These are phyloP conservation scores for Termitomyces sp. DNA, from an alignment of 768 basidiomycete species.

Conservation along the genomic window DNA sequence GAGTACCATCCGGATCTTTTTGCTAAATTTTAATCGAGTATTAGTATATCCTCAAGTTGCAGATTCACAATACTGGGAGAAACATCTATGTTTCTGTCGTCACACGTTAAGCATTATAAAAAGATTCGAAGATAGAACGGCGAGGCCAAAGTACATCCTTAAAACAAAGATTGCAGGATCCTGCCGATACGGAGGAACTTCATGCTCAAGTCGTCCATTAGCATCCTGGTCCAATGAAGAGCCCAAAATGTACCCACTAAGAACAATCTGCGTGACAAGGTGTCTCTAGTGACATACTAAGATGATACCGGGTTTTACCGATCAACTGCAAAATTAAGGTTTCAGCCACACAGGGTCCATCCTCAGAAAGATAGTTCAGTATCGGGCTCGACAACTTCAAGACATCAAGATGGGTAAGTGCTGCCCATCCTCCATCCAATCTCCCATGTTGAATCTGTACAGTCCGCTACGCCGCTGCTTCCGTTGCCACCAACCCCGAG, in stretches of 20 bases:
- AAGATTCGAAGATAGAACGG: no score
- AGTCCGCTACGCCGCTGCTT: conserved; percentile 94
- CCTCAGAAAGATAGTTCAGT: conserved; percentile 18
- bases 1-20: no score
- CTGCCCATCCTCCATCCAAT: conserved; percentile 15
- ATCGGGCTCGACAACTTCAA: conserved; percentile 44
- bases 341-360: conserved; percentile 32
- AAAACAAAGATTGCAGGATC: no score
- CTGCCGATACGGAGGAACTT: no score
- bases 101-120: no score
- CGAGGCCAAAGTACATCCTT: no score
- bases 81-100: no score
- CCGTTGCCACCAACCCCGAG: conserved; percentile 88
- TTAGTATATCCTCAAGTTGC: neutral
- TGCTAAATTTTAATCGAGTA: neutral
- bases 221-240: no score
- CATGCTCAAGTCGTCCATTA: no score
- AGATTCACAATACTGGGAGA: no score
- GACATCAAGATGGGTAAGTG: conserved; percentile 63
- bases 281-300: neutral
- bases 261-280: neutral
- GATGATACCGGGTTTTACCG: conserved; percentile 13
- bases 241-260: no score
- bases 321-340: conserved; percentile 37
- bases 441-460: conserved; percentile 16